phyloP scores from a whole-genome alignment of 2,329 filamentous ascomycete species.

The Ploettnerulaceae sp. region DNA sequence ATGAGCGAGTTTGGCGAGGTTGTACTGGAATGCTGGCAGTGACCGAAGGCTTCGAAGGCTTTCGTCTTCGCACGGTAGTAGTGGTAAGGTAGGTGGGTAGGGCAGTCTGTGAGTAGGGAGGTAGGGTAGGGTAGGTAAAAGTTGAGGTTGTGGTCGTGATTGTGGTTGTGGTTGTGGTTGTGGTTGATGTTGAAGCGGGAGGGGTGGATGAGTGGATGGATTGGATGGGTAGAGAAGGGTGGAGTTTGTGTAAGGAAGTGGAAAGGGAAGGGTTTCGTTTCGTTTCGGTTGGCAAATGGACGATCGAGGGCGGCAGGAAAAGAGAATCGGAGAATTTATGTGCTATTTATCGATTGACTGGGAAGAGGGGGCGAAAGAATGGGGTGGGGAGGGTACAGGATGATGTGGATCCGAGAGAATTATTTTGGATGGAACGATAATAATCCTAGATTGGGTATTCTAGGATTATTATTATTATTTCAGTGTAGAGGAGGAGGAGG shows the following conservation, averaged over 20 bases:
- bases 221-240: too few relatives aligned
- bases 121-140: too few relatives aligned
- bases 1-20: constrained; percentile 1
- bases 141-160: too few relatives aligned
- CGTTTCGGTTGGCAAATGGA: not conserved
- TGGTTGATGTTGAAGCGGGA: not conserved
- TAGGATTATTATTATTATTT: constrained; percentile 2
- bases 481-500: not conserved
- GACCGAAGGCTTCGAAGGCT: not conserved
- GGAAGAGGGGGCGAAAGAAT: not conserved
- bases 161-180: too few relatives aligned
- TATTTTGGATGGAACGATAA: too few relatives aligned
- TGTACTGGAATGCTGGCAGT: constrained; percentile 5
- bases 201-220: not conserved
- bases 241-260: too few relatives aligned
- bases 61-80: not conserved
- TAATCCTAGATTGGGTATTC: too few relatives aligned
- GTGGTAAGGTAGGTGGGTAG: too few relatives aligned
- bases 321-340: constrained; percentile 7
- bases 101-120: too few relatives aligned
- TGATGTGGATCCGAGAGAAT: constrained; percentile 1
- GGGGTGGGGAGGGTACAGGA: not conserved
- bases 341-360: constrained; percentile 1
- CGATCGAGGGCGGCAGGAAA: not conserved
- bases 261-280: not conserved